Conservation (phyloP, 2,329 filamentous ascomycete species). For the Penicillium crustosum region DNA sequence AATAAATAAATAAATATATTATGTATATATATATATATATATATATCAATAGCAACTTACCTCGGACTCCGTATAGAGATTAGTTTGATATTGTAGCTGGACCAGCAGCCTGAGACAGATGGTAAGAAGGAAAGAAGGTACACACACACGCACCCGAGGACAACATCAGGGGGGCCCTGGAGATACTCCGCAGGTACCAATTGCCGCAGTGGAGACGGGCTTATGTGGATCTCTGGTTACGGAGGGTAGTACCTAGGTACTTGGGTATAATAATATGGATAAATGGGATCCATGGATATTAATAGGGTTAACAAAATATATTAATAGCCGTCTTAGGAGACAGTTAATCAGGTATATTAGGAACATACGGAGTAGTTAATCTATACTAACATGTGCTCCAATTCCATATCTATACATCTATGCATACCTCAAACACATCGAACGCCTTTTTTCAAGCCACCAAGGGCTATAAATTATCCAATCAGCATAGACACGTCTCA, state of each 20-base stretch:
- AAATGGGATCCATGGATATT: neutral
- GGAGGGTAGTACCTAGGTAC: neutral
- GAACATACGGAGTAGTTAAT: too few species aligned
- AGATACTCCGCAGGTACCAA: conserved; percentile 15
- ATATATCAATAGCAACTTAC: neutral
- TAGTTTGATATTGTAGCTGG: conserved; percentile 10
- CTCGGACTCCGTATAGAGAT: neutral
- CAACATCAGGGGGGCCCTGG: conserved; percentile 2
- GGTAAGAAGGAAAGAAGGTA: conserved; percentile 1
- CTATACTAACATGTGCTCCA: neutral
- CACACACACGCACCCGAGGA: neutral
- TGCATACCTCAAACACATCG: neutral
- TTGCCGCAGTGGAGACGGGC: conserved; percentile 6
- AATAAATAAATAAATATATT: neutral
- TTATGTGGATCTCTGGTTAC: neutral
- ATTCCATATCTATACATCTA: neutral
- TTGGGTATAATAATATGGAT: too few species aligned
- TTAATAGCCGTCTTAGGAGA: neutral
- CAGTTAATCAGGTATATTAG: neutral
- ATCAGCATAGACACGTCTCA: conserved; percentile 19
- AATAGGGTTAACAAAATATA: neutral
- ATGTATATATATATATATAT: too few species aligned
- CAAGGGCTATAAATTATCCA: neutral
- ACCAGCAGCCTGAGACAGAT: conserved; percentile 8
- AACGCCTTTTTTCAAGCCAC: conserved; percentile 2